A percentile compares a stretch with the other conserved stretches of the same genome.
phyloP scores from a whole-genome alignment of 345 rosid genomes.

The Fremontodendron californicum region DNA sequence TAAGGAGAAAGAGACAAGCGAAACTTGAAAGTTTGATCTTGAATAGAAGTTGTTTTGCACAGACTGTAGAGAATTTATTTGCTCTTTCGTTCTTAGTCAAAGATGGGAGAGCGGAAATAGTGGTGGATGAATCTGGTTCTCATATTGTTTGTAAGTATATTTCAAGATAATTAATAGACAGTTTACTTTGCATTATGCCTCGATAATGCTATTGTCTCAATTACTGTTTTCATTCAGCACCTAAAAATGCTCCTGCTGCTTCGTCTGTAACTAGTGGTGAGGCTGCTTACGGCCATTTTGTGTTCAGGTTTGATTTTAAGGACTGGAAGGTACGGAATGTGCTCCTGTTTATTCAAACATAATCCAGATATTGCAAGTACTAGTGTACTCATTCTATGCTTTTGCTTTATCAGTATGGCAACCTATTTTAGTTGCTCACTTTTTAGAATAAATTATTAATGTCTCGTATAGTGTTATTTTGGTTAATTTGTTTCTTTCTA shows the following conservation, averaged over 20 bases:
- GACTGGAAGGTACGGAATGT: constrained; percentile 75
- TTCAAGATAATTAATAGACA: neutral
- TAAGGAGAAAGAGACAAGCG: constrained; percentile 48
- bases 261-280: constrained; percentile 49
- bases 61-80: constrained; percentile 84
- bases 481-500: neutral
- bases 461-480: neutral
- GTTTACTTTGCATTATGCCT: neutral
- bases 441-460: neutral
- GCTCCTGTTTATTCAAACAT: neutral
- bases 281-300: constrained; percentile 67
- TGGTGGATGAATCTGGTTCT: constrained; percentile 50
- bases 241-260: constrained; percentile 79
- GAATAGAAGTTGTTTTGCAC: constrained; percentile 79
- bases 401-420: neutral
- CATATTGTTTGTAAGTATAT: constrained; percentile 68
- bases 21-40: constrained; percentile 70
- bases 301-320: constrained; percentile 78
- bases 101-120: constrained; percentile 78
- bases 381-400: neutral
- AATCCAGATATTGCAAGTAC: neutral
- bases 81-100: constrained; percentile 83
- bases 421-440: neutral
- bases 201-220: neutral
- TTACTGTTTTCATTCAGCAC: constrained; percentile 41